Evolutionary conservation across 495 filamentous ascomycete species (phyloP).

Genomic region (Acidomyces sp.): DNA sequence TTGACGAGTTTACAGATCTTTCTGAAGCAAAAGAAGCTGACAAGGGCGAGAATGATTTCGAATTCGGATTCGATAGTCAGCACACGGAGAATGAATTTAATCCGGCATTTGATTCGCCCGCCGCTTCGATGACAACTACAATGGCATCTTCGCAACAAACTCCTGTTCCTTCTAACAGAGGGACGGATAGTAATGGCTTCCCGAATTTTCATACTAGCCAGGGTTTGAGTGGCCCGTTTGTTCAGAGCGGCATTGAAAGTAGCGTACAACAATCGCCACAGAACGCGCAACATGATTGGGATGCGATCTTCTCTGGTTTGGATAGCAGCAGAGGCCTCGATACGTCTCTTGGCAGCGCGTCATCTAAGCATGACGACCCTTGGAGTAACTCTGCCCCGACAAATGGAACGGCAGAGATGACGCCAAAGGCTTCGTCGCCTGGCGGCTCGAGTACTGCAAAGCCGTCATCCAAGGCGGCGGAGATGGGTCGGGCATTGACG

Average conservation of each 20-base stretch:
- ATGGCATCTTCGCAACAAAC: constrained; percentile 38
- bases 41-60: constrained; percentile 47
- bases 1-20: constrained; percentile 84
- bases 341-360: not conserved
- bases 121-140: constrained; percentile 35
- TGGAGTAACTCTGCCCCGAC: constrained; percentile 4
- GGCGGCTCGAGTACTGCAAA: not conserved
- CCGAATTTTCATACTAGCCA: constrained; percentile 35
- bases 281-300: constrained; percentile 67
- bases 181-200: constrained; percentile 35
- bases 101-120: constrained; percentile 45
- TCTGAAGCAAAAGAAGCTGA: constrained; percentile 82
- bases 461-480: not conserved
- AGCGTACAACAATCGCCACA: constrained; percentile 23
- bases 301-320: constrained; percentile 78
- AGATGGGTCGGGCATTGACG: constrained; percentile 52
- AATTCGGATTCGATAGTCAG: constrained; percentile 32
- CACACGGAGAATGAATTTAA: constrained; percentile 52
- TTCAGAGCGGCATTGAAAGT: constrained; percentile 12
- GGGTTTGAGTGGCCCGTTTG: constrained; percentile 12
- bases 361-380: constrained; percentile 1
- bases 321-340: constrained; percentile 30
- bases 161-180: constrained; percentile 33
- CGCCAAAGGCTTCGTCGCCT: constrained; percentile 11
- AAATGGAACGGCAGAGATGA: constrained; percentile 9